Evolutionary conservation across 2,329 filamentous ascomycete species (phyloP).

Genomic region (Aureobasidium zeae): DNA sequence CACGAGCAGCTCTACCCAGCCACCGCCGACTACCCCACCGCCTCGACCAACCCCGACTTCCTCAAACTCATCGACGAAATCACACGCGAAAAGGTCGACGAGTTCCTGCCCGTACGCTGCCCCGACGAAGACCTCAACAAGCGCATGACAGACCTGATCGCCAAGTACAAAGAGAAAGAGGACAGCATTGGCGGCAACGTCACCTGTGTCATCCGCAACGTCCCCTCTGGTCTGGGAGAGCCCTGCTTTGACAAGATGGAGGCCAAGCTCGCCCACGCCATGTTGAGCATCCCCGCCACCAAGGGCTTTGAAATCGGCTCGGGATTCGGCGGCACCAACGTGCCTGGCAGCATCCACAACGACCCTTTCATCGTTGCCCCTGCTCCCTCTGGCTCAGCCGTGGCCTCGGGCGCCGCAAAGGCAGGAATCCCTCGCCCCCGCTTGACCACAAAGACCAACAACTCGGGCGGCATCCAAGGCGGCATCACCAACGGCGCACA

Average conservation of each 20-base stretch:
- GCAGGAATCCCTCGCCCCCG: constrained; percentile 31
- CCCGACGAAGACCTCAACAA: constrained; percentile 56
- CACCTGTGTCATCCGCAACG: constrained; percentile 83
- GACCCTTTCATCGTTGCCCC: constrained; percentile 66
- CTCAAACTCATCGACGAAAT: constrained; percentile 63
- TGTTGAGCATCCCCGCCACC: constrained; percentile 88
- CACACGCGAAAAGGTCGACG: constrained; percentile 67
- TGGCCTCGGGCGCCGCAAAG: constrained; percentile 22
- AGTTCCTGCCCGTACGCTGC: constrained; percentile 77
- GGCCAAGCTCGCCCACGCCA: constrained; percentile 81
- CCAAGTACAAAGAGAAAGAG: constrained; percentile 63
- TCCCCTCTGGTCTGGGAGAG: constrained; percentile 79
- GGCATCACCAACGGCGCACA: constrained; percentile 89
- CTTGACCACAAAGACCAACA: constrained; percentile 84
- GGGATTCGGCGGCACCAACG: constrained; percentile 77
- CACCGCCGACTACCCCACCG: constrained; percentile 55
- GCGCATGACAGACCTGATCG: constrained; percentile 72
- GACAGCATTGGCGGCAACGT: constrained; percentile 94
- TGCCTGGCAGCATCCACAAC: constrained; percentile 86
- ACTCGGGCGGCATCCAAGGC: constrained; percentile 89
- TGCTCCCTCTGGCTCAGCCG: constrained; percentile 33
- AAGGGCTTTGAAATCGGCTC: constrained; percentile 96
- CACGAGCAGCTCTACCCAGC: constrained; percentile 67
- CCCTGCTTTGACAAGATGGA: constrained; percentile 94
- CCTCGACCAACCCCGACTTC: constrained; percentile 69